Evolutionary conservation across 371 early-diverging fungal genomes (phyloP).

Genomic region (Apophysomyces trapeziformis): DNA sequence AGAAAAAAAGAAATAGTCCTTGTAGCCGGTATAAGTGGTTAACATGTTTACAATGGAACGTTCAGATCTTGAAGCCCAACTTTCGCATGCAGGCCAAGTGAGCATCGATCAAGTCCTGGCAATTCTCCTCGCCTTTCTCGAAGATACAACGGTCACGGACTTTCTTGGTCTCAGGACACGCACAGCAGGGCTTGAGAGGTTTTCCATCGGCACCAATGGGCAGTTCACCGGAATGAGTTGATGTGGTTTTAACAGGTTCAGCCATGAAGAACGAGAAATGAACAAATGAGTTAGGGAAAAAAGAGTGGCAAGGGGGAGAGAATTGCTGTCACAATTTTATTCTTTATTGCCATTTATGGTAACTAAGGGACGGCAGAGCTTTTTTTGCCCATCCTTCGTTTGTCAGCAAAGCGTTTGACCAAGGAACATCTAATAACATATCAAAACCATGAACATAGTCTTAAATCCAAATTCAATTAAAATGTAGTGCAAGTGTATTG

Average conservation of each 20-base stretch:
- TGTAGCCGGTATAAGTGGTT: no score
- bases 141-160: slow-evolving; percentile 91
- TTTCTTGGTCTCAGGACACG: slow-evolving; percentile 94
- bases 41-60: neutral
- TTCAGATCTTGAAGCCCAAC: slow-evolving; percentile 91
- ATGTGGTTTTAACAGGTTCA: slow-evolving; percentile 48
- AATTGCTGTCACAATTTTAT: neutral
- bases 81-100: slow-evolving; percentile 92
- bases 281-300: slow-evolving; percentile 8
- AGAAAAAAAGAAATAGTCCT: neutral
- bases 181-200: slow-evolving; percentile 93
- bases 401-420: neutral
- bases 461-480: no score
- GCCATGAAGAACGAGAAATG: slow-evolving; percentile 28
- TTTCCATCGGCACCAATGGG: slow-evolving; percentile 63
- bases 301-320: neutral
- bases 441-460: no score
- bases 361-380: neutral
- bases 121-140: slow-evolving; percentile 84
- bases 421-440: no score
- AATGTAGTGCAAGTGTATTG: no score
- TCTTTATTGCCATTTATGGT: neutral
- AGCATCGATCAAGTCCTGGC: slow-evolving; percentile 85
- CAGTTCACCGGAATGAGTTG: slow-evolving; percentile 49
- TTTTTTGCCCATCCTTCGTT: neutral